Evolutionary conservation across 306 rosid genomes (phyloP), one percentile per base, ranked within the genome.

Genomic region (Trifolium subterraneum): DNA sequence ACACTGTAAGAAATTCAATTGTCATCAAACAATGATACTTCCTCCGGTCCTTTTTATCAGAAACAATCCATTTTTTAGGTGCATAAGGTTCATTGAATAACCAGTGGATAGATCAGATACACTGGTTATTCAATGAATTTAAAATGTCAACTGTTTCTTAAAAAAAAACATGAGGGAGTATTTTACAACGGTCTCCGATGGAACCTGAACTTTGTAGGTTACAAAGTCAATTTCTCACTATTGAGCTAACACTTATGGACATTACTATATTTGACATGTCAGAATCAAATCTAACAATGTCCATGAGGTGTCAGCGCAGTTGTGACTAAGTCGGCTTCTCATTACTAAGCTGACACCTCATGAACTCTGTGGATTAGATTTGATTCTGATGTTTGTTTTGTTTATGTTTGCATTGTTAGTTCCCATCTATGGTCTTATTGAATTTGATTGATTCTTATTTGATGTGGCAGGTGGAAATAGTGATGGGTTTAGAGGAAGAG

Each of bases 381-480:
- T 31, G 6, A 45, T 45, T 45, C 6, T 45, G 8, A 60, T 60
- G 42, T 56, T 22, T 11, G 38, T 15, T 2, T 35, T 36, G 8
- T 18, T 75, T 25, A 52, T 25, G 55, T n/a, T 68, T 16, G 11
- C 39, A 36, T 7, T 36, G 39, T 36, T 8, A 36, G 39, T 36
- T 36, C 8, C 10, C 10, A 48, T 16, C 13, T 29, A 69, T 48
- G 19, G 45, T 52, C 7, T 33, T 13, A 18, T 29, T 70, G 56
- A 55, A n/a, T 10, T 10, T 77, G 31, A 22, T 18, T 7, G 45
- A 42, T 20, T 55, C 2, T 38, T 19, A 15, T 12, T 71, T 51
- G 15, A n/a, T 68, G 63, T 35, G 42, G 81, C 78, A 86, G 90
- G 88, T 86, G 63, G 90, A 86, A 65, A 86, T 86, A 84, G 86